Conservation (phyloP, 371 early-diverging fungal genomes). For the Smittium mucronatum region DNA sequence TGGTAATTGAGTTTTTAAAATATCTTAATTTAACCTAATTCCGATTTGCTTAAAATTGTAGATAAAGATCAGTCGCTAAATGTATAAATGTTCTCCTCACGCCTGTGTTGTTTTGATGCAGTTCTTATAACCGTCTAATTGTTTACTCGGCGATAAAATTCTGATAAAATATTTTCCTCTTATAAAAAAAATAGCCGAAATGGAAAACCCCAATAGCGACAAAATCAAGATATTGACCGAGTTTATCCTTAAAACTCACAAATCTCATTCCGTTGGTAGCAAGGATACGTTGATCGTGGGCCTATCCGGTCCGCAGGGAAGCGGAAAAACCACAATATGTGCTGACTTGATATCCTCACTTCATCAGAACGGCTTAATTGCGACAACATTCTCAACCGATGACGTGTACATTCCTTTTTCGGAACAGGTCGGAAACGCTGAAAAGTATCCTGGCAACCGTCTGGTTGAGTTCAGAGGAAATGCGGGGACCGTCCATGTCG, state of each 20-base stretch:
- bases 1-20: too few relatives aligned
- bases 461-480: constrained; percentile 66
- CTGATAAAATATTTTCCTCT: too few relatives aligned
- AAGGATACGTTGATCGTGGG: constrained; percentile 52
- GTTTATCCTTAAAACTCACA: neutral
- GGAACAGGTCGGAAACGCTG: constrained; percentile 44
- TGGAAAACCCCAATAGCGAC: neutral
- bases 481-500: constrained; percentile 80
- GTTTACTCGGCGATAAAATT: too few relatives aligned
- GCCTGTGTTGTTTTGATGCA: too few relatives aligned
- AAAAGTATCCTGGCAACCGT: constrained; percentile 43
- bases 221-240: neutral
- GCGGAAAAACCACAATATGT: constrained; percentile 38
- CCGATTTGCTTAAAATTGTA: too few relatives aligned
- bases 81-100: too few relatives aligned
- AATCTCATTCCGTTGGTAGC: neutral
- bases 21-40: too few relatives aligned
- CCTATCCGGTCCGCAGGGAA: constrained; percentile 66
- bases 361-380: constrained; percentile 15
- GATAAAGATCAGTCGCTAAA: too few relatives aligned
- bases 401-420: constrained; percentile 67
- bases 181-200: too few relatives aligned
- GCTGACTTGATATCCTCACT: constrained; percentile 15
- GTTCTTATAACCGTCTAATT: too few relatives aligned
- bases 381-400: constrained; percentile 65